Evolutionary conservation across 495 filamentous ascomycete species (phyloP), one percentile per base, ranked within the genome.

Genomic region (Sordaria brevicollis): DNA sequence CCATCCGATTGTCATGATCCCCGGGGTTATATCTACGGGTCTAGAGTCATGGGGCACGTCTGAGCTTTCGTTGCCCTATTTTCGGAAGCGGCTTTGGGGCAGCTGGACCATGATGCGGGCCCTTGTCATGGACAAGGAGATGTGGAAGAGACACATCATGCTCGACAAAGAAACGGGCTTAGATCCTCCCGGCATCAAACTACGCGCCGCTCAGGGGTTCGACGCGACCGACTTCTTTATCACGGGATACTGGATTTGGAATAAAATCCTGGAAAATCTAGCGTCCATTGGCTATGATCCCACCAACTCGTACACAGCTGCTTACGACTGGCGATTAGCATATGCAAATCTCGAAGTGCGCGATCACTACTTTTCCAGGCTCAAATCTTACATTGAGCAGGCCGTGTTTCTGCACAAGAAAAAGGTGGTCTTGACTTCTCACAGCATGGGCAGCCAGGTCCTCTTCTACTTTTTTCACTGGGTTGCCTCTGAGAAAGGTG

Each of bases 71-170:
- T 86, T 92, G 8, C 93, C 89, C 67, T 99, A 97, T 78, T 99
- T 98, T 79, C 86, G 95, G 67, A 94, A 94, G 78, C 82, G 95
- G 70, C 80, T 99, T 67, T 99, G 95, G 95, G 95, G 95, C 33
- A 96, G 92, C 74, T 99, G 95, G 95, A 94, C 84, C 71, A 99
- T 99, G 95, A 96, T 99, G 92, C 84, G 90, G 67, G 94, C 95
- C 0, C 82, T 99, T 77, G 92, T 99, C 10, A 81, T 94, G 73
- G 95, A 99, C 76, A 97, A 97, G 80, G 88, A 94, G 49, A 86
- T 85, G 67, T 99, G 95, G 95, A 97, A 97, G 83, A 89, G 86
- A 72, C 96, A 99, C 75, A 91, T 99, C 74, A 97, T 98, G 93
- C 84, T 99, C 33, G 94, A 99, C 79, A 93, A 93, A 77, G 77